Evolutionary conservation across 805 yeast species (phyloP).

Genomic region (Teunomyces funiuensis): DNA sequence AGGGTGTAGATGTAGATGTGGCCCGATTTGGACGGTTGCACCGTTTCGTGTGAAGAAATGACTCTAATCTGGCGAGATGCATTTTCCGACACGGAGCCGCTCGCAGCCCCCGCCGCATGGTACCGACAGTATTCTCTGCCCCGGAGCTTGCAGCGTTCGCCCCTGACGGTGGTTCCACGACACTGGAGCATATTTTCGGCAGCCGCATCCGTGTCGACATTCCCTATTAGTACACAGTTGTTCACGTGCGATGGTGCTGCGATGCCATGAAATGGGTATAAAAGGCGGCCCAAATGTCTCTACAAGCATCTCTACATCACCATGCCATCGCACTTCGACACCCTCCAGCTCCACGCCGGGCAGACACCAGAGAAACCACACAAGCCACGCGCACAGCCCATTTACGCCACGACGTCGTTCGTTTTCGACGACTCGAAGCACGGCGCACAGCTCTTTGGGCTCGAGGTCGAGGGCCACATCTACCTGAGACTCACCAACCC

Average conservation of each 20-base stretch:
- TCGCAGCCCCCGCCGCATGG: too few relatives aligned
- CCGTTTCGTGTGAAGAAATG: background rate
- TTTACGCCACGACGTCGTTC: slow-evolving; percentile 88
- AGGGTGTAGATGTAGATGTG: slow-evolving; percentile 53
- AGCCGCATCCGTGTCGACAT: background rate
- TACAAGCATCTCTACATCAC: background rate
- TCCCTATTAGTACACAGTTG: background rate
- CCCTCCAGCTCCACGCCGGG: slow-evolving; percentile 94
- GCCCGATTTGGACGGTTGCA: slow-evolving; percentile 28
- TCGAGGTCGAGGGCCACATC: slow-evolving; percentile 80
- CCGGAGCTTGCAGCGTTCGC: slow-evolving; percentile 38
- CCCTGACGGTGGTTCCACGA: slow-evolving; percentile 42
- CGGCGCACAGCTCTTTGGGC: slow-evolving; percentile 87
- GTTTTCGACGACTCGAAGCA: slow-evolving; percentile 86
- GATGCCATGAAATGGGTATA: background rate
- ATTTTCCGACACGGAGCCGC: background rate
- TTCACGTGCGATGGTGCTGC: slow-evolving; percentile 1
- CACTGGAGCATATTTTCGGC: slow-evolving; percentile 36
- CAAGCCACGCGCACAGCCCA: slow-evolving; percentile 87
- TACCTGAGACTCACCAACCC: slow-evolving; percentile 93
- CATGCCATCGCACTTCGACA: slow-evolving; percentile 75
- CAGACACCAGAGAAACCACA: slow-evolving; percentile 67
- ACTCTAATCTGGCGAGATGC: background rate
- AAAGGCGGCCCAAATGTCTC: too few relatives aligned
- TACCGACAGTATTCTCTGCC: slow-evolving; percentile 32